These are phyloP conservation scores for Lathyrus tuberosus DNA, from an alignment of 306 rosid species.

Conservation along the genomic window DNA sequence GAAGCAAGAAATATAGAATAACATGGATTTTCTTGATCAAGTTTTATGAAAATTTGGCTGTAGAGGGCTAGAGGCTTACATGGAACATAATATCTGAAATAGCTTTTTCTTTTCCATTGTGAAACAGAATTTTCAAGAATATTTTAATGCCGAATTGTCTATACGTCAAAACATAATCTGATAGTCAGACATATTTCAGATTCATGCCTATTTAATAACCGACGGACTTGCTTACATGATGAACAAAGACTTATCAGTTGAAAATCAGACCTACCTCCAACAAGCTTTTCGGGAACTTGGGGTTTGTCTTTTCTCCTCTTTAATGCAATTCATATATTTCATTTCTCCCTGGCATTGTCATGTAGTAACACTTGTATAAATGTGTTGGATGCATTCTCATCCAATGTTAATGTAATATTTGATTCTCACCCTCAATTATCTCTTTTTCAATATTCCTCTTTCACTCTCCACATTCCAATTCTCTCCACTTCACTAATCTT, in stretches of 20 bases:
- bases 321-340: conserved; percentile 27
- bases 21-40: background rate
- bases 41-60: conserved; percentile 8
- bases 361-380: background rate
- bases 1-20: conserved; percentile 3
- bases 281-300: conserved; percentile 68
- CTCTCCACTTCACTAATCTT: too few relatives aligned
- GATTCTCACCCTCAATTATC: background rate
- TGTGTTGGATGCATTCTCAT: too few relatives aligned
- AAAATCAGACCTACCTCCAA: too few relatives aligned
- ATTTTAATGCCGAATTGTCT: conserved; percentile 11
- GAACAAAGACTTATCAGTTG: too few relatives aligned
- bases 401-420: conserved; percentile 14
- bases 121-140: conserved; percentile 22
- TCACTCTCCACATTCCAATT: too few relatives aligned
- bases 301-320: conserved; percentile 58
- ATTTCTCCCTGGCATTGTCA: conserved; percentile 19
- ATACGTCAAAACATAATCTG: conserved; percentile 39
- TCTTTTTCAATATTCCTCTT: too few relatives aligned
- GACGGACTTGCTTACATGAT: conserved; percentile 62
- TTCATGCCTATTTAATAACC: conserved; percentile 85
- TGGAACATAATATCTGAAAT: conserved; percentile 19
- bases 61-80: conserved; percentile 4
- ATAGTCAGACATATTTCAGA: conserved; percentile 62
- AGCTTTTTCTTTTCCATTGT: background rate